Percentiles rank a stretch among this genome's conserved stretches.
Conservation (phyloP, 495 filamentous ascomycete genomes). For the Penicillium simplicissimum region DNA sequence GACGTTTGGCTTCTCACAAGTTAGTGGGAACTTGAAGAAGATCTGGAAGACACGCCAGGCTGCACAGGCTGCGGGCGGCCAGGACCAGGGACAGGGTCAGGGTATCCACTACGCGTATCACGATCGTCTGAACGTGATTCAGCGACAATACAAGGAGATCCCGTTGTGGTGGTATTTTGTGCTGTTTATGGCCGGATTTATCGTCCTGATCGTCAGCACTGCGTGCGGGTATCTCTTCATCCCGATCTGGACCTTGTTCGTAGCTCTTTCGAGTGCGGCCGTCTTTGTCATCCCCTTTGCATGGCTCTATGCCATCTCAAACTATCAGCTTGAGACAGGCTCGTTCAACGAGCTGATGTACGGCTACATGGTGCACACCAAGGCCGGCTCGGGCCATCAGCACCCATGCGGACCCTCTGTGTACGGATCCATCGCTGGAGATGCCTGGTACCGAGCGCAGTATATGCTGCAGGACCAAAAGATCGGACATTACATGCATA, state of each 20-base stretch:
- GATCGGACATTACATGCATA: slow-evolving; percentile 50
- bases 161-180: slow-evolving; percentile 55
- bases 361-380: slow-evolving; percentile 55
- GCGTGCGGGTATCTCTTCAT: slow-evolving; percentile 53
- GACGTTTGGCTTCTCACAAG: slow-evolving; percentile 52
- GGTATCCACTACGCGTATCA: slow-evolving; percentile 54
- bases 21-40: slow-evolving; percentile 42
- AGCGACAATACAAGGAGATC: slow-evolving; percentile 55
- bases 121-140: slow-evolving; percentile 56
- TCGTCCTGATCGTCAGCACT: slow-evolving; percentile 48
- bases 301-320: slow-evolving; percentile 58
- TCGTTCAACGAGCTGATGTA: slow-evolving; percentile 59
- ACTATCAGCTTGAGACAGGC: slow-evolving; percentile 54
- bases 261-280: slow-evolving; percentile 51
- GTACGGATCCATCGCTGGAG: slow-evolving; percentile 52
- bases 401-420: slow-evolving; percentile 55
- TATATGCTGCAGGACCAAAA: slow-evolving; percentile 52
- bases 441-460: slow-evolving; percentile 56
- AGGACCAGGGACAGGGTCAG: slow-evolving; percentile 27
- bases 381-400: slow-evolving; percentile 40
- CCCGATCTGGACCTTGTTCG: slow-evolving; percentile 57
- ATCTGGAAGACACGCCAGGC: slow-evolving; percentile 32
- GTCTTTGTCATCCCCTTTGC: slow-evolving; percentile 54
- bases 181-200: slow-evolving; percentile 48
- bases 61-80: slow-evolving; percentile 11